Evolutionary conservation across 2,329 filamentous ascomycete species (phyloP), one percentile per base, ranked within the genome.

Genomic region (Huntiella bhutanensis): DNA sequence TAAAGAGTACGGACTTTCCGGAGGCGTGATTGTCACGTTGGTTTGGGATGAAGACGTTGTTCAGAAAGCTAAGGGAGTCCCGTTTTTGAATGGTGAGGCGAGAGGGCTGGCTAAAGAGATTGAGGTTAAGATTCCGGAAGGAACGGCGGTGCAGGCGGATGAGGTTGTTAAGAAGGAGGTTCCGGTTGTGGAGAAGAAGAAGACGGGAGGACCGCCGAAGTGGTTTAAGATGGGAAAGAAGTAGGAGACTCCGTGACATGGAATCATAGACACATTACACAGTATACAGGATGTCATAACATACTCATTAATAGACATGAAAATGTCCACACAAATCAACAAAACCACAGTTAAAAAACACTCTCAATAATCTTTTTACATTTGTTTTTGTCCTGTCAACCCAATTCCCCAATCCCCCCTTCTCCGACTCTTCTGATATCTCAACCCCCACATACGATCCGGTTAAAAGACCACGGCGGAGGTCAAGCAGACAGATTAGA

Each of bases 141-240:
- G 55, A 3, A 60, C 60, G 13, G 55, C 54, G 1, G 59, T 63
- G 4, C 63, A 66, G 1, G 62, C 68, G 12, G 58, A 58, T 2
- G 53, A 55, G 13, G 33, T 49, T 54, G 22, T 28, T 1, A 28
- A 10, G 22, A 13, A n/a, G 4, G 13, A 53, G 46, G 11, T 55
- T 51, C 46, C 51, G 56, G 43, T 43, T 55, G 50, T 53, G 52
- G 33, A 36, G 41, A 33, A 15, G 35, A 49, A 43, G 32, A 55
- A 64, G 51, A 59, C 60, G 53, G 56, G 58, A 13, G 59, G 62
- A 45, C 51, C 70, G 49, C 80, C 80, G 15, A 85, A 82, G 59
- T 84, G 82, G 73, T 61, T 87, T 36, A 82, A 81, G 59, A 62
- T 80, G 28, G 75, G 74, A 5, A 86, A 82, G 70, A 86, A 84